phyloP scores from a whole-genome alignment of 2,329 filamentous ascomycete genomes.

The Aspergillus flavus region DNA sequence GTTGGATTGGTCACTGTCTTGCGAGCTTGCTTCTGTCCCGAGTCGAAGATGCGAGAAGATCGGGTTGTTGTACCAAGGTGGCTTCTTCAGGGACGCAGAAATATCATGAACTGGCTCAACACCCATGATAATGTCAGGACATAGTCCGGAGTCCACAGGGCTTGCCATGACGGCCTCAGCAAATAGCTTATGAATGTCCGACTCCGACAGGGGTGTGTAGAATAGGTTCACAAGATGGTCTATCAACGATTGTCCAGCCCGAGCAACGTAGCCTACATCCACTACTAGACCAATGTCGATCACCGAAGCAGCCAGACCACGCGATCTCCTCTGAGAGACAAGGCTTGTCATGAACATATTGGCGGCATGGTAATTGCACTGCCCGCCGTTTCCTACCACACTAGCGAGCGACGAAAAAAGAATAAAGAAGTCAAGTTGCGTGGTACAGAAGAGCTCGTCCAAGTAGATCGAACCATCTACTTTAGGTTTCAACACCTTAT shows the following conservation, averaged over 20 bases:
- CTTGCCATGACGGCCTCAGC: too few species aligned
- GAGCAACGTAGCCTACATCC: not conserved
- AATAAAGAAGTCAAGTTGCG: not conserved
- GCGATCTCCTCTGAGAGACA: not conserved
- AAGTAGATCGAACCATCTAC: not conserved
- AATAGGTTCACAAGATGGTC: not conserved
- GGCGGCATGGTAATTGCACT: not conserved
- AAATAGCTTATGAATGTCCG: too few species aligned
- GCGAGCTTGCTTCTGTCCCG: constrained; percentile 17
- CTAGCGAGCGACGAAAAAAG: not conserved
- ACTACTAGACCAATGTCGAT: not conserved
- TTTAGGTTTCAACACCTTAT: not conserved
- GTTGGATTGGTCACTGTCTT: not conserved
- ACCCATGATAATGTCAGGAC: not conserved
- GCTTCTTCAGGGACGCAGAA: not conserved
- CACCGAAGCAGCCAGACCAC: not conserved
- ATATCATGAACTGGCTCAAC: not conserved
- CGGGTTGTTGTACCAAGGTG: not conserved
- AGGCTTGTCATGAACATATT: not conserved
- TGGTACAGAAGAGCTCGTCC: not conserved
- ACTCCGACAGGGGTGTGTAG: not conserved
- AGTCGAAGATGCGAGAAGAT: not conserved
- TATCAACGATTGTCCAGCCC: not conserved
- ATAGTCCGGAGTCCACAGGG: too few species aligned
- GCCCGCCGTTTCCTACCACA: not conserved